Conservation (phyloP, 306 rosid genomes). For the Medicago truncatula region MtrunA17r5.0-ANR NC_053049.1:42814501-42815000, state of each 20-base stretch:
- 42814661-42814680: not conserved
- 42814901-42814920: constrained; percentile 51
- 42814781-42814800: constrained; percentile 30
- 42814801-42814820: constrained; percentile 29
- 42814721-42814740: constrained; percentile 25
- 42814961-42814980: constrained; percentile 30
- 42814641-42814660: not conserved
- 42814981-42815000: not conserved
- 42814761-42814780: constrained; percentile 24
- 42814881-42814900: constrained; percentile 32
- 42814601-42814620: not conserved
- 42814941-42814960: constrained; percentile 42
- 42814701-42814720: constrained; percentile 34
- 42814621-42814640: not conserved
- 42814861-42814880: constrained; percentile 8
- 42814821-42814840: constrained; percentile 44
- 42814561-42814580: not conserved
- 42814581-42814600: not conserved
- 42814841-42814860: constrained; percentile 2
- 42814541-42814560: not conserved
- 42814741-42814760: constrained; percentile 20
- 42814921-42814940: constrained; percentile 48
- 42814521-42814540: not conserved
- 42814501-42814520: too few species aligned
- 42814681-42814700: constrained; percentile 40